Base-by-base conservation (phyloP, 768 basidiomycete genomes). In the Boletales sp. region DNA sequence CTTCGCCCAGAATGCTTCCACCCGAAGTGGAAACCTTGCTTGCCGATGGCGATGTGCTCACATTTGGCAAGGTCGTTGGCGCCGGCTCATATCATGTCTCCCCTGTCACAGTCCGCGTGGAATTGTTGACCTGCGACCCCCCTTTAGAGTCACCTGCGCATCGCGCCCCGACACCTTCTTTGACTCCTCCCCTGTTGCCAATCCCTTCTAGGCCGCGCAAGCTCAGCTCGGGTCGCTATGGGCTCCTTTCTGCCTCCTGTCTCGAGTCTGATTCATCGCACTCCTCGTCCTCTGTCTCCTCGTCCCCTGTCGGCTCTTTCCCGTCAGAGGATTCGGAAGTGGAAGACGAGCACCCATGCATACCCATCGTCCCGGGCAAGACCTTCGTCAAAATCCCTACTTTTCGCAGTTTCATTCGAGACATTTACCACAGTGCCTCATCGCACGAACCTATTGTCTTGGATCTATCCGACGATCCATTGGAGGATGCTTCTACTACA, bases 1-100 rank as follows among this genome's bases (percentile, higher is more conserved):
- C 68, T 1, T 57, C 72, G 10, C 72, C 81, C 2, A 79, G 63
- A 59, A 71, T 62, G 51, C 69, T 90, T 18, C 68, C 70, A 40
- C 72, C 84, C 13, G 82, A 85, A 57, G 71, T 74, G 8, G 78
- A 84, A 28, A 77, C 74, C 31, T 61, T 73, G 35, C 79, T 91
- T 41, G 60, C 72, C 37, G 81, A 88, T 59, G 86, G 86, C 51
- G 88, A 90, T 61, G 65, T 79, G 31, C 57, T 91, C 50, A 90
- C 86, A 2, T 87, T 91, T 59, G 88, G 88, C 57, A 90, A 90
- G 69, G 70, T 76, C 6, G 88, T 91, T 1, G 84, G 82, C 34
- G 77, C 78, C 52, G 78, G 80, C 42, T 74, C 77, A 19, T 79
- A 79, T 46, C 67, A 75, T 25, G 87, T 89, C 30, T 72, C 73